Evolutionary conservation across 164 flowering plant species (phyloP).

Genomic region (Vitis rupestris): DNA sequence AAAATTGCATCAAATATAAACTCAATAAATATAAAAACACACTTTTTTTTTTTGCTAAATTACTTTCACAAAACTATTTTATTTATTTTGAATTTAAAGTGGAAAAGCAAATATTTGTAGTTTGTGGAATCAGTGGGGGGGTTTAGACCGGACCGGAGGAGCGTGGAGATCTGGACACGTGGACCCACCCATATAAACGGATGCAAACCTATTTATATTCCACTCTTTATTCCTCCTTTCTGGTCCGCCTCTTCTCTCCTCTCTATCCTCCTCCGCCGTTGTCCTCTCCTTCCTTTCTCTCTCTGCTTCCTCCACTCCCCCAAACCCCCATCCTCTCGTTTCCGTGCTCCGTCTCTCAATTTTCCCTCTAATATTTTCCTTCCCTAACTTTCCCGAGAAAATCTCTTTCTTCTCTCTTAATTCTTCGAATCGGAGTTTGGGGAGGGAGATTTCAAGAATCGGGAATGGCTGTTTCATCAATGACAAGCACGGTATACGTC

Average conservation of each 20-base stretch:
- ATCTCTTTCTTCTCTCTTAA: neutral
- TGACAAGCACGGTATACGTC: slow-evolving; percentile 70
- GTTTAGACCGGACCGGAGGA: neutral
- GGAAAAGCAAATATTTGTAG: too few species aligned
- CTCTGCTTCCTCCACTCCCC: slow-evolving; percentile 4
- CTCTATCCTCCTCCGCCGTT: slow-evolving; percentile 9
- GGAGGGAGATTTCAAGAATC: neutral
- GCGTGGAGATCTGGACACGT: slow-evolving; percentile 49
- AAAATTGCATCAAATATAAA: too few species aligned
- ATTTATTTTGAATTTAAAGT: too few species aligned
- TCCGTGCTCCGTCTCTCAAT: neutral
- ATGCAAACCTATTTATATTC: slow-evolving; percentile 98
- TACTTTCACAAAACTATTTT: too few species aligned
- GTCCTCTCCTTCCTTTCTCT: slow-evolving; percentile 12
- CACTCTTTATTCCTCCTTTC: slow-evolving; percentile 42
- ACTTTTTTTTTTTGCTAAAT: too few species aligned
- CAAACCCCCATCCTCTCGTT: slow-evolving; percentile 7
- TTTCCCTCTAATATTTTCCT: neutral
- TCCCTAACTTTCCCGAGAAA: neutral
- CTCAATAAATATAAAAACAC: too few species aligned
- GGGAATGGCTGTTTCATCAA: slow-evolving; percentile 53
- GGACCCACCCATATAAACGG: slow-evolving; percentile 41
- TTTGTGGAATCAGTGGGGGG: too few species aligned
- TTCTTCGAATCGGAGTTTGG: neutral
- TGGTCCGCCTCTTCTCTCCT: slow-evolving; percentile 35